Base-by-base conservation (phyloP, 148 eudicot species). In the Camellia sinensis region DNA sequence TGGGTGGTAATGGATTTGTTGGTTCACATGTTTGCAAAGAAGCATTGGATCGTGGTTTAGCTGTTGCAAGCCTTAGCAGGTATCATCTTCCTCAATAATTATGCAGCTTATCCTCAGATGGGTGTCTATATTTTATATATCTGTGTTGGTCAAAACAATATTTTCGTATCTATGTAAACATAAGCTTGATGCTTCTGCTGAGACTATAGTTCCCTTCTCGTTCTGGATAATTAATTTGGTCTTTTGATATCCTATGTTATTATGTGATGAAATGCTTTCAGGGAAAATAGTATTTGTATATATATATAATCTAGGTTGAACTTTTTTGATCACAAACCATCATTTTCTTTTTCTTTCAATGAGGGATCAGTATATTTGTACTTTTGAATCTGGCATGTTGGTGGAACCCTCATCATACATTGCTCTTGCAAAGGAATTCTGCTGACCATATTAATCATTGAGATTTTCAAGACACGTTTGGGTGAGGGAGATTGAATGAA, bases 1-100 rank as follows among this genome's bases (percentile, higher is more conserved):
- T 93, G 67, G 97, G 97, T 60, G 97, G 97, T 75, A 93, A 89
- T 84, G 97, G 97, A 22, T 93, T 91, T 78, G 95, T 93, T 79
- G 97, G 97, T 60, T 93, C 97, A 60, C 93, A 93, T 84, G 79
- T 93, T 48, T 91, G 93, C 85, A 87, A 91, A 82, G 93, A 89
- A 87, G 97, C 95, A 53, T 62, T 91, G 54, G 82, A 85, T 48
- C 90, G 84, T 60, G 95, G 95, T 13, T 69, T 93, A 61, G 78
- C 90, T 10, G 92, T 93, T 74, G 91, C 90, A 69, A 93, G 97
- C 83, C 91, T 93, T 71, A 93, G 92, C 93, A 91, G 97, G 97
- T 91, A 88, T 60, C 65, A 50, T 50, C 41, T 72, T 72, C 37
- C 37, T 19, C 60, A 3, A n/a, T n/a, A 48, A 50, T 45, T 46